Conservation (phyloP, 768 basidiomycete species). For the Russula sp. region DNA sequence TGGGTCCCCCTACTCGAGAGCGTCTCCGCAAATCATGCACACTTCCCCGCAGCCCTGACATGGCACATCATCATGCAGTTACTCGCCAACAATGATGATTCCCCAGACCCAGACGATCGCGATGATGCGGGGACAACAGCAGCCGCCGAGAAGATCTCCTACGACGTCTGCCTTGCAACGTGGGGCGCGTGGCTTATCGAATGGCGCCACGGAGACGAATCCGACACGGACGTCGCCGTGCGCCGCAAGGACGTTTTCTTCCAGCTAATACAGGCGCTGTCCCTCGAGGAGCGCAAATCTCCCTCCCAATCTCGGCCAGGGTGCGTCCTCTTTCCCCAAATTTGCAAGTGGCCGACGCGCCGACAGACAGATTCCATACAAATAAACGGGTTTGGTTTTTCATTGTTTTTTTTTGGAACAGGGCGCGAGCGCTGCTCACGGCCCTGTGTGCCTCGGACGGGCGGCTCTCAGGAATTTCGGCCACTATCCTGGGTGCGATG, state of each 20-base stretch:
- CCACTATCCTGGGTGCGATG: not conserved
- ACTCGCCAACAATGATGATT: slow-evolving; percentile 22
- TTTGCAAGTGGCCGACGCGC: not conserved
- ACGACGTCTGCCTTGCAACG: slow-evolving; percentile 53
- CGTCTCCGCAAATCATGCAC: slow-evolving; percentile 46
- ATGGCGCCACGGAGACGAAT: slow-evolving; percentile 31
- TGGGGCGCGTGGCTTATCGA: slow-evolving; percentile 63
- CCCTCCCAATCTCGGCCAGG: slow-evolving; percentile 24
- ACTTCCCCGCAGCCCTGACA: slow-evolving; percentile 45
- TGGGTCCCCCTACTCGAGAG: slow-evolving; percentile 63
- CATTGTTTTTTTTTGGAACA: not conserved
- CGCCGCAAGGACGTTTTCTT: slow-evolving; percentile 40
- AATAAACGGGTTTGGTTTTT: not conserved
- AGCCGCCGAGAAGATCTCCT: slow-evolving; percentile 32
- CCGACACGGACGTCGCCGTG: slow-evolving; percentile 30
- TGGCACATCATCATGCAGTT: slow-evolving; percentile 37
- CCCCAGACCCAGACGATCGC: not conserved
- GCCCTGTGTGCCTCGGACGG: slow-evolving; percentile 34
- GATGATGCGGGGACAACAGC: slow-evolving; percentile 19
- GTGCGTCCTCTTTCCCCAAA: slow-evolving; percentile 29
- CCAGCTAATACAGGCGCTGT: slow-evolving; percentile 42
- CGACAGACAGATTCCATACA: not conserved
- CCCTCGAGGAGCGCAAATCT: slow-evolving; percentile 27
- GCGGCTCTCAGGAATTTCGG: slow-evolving; percentile 25
- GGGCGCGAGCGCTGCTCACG: slow-evolving; percentile 33